phyloP scores from a whole-genome alignment of 306 rosid genomes.

The Hylodesmum podocarpum region DNA sequence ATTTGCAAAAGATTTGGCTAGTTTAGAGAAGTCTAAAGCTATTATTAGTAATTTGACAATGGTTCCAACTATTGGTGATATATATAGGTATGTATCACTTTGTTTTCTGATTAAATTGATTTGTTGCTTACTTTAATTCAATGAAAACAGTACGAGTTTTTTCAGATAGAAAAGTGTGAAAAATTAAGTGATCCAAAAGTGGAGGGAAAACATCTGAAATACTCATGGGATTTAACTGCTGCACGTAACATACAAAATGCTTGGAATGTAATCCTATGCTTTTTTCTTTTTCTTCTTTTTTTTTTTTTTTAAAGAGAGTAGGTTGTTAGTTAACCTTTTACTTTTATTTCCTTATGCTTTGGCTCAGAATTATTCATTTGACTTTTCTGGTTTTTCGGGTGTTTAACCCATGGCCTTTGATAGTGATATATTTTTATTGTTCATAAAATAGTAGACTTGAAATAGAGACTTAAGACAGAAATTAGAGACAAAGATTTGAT shows the following conservation, averaged over 20 bases:
- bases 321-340: not conserved
- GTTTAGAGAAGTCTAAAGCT: slow-evolving; percentile 85
- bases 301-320: no score
- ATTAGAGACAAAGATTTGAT: not conserved
- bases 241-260: not conserved
- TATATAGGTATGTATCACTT: slow-evolving; percentile 65
- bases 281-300: no score
- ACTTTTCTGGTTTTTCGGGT: not conserved
- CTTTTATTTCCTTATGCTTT: not conserved
- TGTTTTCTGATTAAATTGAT: slow-evolving; percentile 5
- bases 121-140: slow-evolving; percentile 20
- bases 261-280: not conserved
- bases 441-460: not conserved
- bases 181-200: not conserved
- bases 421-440: not conserved
- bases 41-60: slow-evolving; percentile 80
- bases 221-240: not conserved
- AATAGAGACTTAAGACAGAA: not conserved
- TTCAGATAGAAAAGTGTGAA: not conserved
- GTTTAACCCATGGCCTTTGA: not conserved
- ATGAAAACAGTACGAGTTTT: not conserved
- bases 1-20: slow-evolving; percentile 69
- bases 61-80: slow-evolving; percentile 91
- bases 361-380: not conserved
- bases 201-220: slow-evolving; percentile 8